phyloP scores from a whole-genome alignment of 495 filamentous ascomycete genomes.

The Xylaria curta region DNA sequence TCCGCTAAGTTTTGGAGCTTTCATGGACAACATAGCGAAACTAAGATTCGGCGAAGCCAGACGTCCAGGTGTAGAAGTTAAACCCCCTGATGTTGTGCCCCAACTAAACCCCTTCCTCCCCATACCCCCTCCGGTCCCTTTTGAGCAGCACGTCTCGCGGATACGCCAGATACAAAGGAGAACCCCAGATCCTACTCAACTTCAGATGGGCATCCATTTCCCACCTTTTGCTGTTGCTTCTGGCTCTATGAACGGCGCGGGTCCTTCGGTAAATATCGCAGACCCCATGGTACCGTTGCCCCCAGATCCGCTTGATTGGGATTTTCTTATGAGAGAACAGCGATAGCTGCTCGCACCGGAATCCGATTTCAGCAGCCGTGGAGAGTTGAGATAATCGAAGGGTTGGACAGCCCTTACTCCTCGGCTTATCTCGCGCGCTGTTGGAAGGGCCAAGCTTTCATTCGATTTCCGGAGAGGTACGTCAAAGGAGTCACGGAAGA shows the following conservation, averaged over 20 bases:
- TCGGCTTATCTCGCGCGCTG: background rate
- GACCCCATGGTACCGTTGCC: background rate
- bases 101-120: background rate
- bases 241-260: background rate
- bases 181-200: background rate
- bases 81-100: background rate
- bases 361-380: background rate
- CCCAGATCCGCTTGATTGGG: background rate
- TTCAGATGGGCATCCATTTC: background rate
- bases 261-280: background rate
- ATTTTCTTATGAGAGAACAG: background rate
- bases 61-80: background rate
- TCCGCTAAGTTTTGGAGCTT: background rate
- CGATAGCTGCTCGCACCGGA: background rate
- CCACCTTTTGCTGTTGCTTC: conserved; percentile 1
- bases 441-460: background rate
- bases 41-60: background rate
- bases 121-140: background rate
- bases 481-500: background rate
- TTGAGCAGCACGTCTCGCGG: background rate
- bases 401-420: background rate
- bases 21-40: background rate
- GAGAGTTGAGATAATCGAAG: background rate
- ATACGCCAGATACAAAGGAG: background rate
- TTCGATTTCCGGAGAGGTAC: background rate